phyloP scores from a whole-genome alignment of 192 early-diverging fungal genomes.

The Coemansia sp. region DNA sequence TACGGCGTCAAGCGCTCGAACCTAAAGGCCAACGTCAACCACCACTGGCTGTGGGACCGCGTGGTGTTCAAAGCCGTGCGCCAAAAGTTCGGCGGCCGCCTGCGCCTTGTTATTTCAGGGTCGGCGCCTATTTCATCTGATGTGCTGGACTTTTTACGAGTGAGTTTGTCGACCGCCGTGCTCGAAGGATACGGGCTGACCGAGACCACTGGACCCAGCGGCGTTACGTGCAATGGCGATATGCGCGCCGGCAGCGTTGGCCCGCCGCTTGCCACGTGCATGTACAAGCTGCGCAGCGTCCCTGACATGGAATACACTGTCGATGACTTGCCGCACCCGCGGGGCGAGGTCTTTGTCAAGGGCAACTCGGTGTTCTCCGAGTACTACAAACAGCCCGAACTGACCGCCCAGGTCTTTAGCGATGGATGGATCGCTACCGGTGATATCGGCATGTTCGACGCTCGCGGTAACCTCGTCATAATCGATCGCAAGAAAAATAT shows the following conservation, averaged over 20 bases:
- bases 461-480: constrained; percentile 65
- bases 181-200: constrained; percentile 87
- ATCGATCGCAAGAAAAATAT: constrained; percentile 86
- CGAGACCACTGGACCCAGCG: constrained; percentile 69
- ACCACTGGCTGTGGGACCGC: constrained; percentile 65
- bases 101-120: constrained; percentile 78
- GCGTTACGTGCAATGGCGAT: constrained; percentile 58
- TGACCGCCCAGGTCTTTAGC: constrained; percentile 69
- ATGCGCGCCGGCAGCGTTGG: constrained; percentile 71
- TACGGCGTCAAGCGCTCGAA: constrained; percentile 69
- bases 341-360: constrained; percentile 81
- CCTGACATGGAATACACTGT: constrained; percentile 71
- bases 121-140: constrained; percentile 87
- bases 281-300: constrained; percentile 79
- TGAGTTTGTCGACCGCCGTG: constrained; percentile 67
- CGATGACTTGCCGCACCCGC: constrained; percentile 55
- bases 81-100: constrained; percentile 81
- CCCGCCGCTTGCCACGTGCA: constrained; percentile 65
- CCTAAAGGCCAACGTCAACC: constrained; percentile 46
- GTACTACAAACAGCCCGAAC: constrained; percentile 75
- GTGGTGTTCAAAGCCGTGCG: constrained; percentile 84
- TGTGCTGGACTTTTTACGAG: constrained; percentile 84
- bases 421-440: constrained; percentile 86
- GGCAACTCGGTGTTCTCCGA: constrained; percentile 75
- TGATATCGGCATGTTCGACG: constrained; percentile 76